A percentile compares a stretch with the other conserved stretches of the same genome.
phyloP scores from a whole-genome alignment of 2,329 filamentous ascomycete species.

The Neofusicoccum ribis region DNA sequence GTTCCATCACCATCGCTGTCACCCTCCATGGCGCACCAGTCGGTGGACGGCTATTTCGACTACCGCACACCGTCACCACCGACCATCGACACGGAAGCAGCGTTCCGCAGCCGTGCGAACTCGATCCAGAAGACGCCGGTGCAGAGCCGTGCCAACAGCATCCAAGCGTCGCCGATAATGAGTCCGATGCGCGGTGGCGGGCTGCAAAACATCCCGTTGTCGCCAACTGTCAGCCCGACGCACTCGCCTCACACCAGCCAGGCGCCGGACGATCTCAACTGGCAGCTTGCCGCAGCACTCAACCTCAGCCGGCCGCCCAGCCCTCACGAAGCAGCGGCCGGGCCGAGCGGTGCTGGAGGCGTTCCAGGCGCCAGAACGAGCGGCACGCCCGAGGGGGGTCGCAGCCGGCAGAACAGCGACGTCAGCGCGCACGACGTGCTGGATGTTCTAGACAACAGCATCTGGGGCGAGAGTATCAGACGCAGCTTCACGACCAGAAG shows the following conservation, averaged over 20 bases:
- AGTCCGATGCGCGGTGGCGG: conserved; percentile 5
- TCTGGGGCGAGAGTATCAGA: conserved; percentile 90
- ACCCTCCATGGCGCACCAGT: conserved; percentile 20
- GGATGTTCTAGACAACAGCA: conserved; percentile 82
- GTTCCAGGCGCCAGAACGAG: conserved; percentile 1
- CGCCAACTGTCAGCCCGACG: neutral
- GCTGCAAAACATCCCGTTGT: neutral
- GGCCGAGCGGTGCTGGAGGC: too few species aligned
- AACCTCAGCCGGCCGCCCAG: conserved; percentile 39
- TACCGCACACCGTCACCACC: neutral
- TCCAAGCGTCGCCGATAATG: conserved; percentile 38
- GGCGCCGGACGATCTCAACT: conserved; percentile 30
- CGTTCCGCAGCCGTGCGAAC: conserved; percentile 35
- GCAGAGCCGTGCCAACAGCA: conserved; percentile 38
- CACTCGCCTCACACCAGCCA: conserved; percentile 8
- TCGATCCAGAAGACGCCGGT: conserved; percentile 41
- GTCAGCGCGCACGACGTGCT: conserved; percentile 77
- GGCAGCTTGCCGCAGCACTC: conserved; percentile 49
- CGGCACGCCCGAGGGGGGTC: conserved; percentile 31
- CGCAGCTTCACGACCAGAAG: conserved; percentile 73
- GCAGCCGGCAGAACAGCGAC: conserved; percentile 64
- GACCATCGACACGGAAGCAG: neutral
- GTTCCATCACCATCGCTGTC: conserved; percentile 31
- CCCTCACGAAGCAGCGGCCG: conserved; percentile 30
- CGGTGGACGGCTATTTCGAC: conserved; percentile 9